Evolutionary conservation across 352 stramenopile species (phyloP).

Genomic region (Phytopythium boreale): DNA sequence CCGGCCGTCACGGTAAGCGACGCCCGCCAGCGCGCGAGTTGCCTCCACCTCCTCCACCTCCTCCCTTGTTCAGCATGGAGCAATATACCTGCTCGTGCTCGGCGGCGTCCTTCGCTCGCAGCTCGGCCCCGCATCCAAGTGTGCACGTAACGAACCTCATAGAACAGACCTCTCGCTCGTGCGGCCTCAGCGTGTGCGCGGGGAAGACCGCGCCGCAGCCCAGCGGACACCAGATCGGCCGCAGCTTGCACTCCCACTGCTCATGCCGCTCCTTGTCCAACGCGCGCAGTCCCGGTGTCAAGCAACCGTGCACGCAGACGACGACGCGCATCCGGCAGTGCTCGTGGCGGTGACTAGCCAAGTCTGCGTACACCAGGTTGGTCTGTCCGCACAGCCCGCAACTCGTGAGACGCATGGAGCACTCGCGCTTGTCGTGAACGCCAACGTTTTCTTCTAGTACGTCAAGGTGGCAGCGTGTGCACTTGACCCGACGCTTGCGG

Average conservation of each 20-base stretch:
- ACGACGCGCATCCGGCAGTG: constrained; percentile 64
- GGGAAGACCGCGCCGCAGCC: constrained; percentile 52
- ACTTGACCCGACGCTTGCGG: constrained; percentile 35
- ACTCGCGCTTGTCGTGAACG: constrained; percentile 30
- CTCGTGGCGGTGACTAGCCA: constrained; percentile 39
- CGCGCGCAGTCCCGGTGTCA: constrained; percentile 43
- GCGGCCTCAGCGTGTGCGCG: constrained; percentile 42
- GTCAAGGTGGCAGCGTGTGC: constrained; percentile 25
- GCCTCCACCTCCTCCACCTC: background rate
- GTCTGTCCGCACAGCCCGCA: constrained; percentile 55
- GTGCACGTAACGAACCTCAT: constrained; percentile 63
- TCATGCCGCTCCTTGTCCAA: constrained; percentile 61
- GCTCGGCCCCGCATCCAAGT: constrained; percentile 53
- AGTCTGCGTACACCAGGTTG: constrained; percentile 24
- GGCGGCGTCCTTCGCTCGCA: constrained; percentile 51
- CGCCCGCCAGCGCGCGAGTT: background rate
- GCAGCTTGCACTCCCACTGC: constrained; percentile 50
- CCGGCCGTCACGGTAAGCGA: background rate
- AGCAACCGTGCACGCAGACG: constrained; percentile 45
- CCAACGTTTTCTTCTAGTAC: constrained; percentile 35
- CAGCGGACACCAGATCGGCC: constrained; percentile 63
- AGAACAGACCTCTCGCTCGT: constrained; percentile 43
- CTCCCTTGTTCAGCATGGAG: background rate
- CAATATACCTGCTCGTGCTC: constrained; percentile 54
- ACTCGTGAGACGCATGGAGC: constrained; percentile 36